Conservation (phyloP, 768 basidiomycete genomes). For the Boletus bicolor region DNA sequence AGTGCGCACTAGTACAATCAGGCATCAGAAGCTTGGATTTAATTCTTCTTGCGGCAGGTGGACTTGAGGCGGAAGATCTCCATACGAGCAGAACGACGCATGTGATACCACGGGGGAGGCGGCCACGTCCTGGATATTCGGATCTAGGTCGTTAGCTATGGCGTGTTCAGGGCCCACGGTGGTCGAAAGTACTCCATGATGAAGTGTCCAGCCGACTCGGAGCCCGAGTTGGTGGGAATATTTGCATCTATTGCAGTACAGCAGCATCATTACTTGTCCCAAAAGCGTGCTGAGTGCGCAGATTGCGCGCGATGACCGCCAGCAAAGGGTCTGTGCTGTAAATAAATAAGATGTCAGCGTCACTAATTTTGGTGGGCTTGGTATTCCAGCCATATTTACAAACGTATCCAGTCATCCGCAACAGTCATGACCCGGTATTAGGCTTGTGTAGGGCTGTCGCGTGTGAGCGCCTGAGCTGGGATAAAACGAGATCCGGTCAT, state of each 20-base stretch:
- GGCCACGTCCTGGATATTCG: neutral
- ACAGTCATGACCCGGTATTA: neutral
- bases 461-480: neutral
- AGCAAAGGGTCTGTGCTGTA: neutral
- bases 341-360: too few species aligned
- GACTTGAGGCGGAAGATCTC: neutral
- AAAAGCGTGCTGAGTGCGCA: neutral
- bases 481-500: conserved; percentile 7
- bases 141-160: neutral
- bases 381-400: neutral
- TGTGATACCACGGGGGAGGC: neutral
- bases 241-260: neutral
- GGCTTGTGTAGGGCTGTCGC: neutral
- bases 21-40: neutral
- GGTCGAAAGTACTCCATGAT: too few species aligned
- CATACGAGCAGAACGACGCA: neutral
- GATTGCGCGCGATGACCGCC: conserved; percentile 1
- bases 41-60: neutral
- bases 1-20: neutral
- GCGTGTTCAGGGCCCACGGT: neutral
- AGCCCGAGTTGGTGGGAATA: neutral
- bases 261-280: neutral
- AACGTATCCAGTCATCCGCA: neutral
- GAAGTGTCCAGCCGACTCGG: neutral
- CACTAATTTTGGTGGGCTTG: neutral